A percentile compares a stretch with the other conserved stretches of the same genome.
Evolutionary conservation across 2,329 filamentous ascomycete species (phyloP).

Genomic region (Sporothrix luriei): DNA sequence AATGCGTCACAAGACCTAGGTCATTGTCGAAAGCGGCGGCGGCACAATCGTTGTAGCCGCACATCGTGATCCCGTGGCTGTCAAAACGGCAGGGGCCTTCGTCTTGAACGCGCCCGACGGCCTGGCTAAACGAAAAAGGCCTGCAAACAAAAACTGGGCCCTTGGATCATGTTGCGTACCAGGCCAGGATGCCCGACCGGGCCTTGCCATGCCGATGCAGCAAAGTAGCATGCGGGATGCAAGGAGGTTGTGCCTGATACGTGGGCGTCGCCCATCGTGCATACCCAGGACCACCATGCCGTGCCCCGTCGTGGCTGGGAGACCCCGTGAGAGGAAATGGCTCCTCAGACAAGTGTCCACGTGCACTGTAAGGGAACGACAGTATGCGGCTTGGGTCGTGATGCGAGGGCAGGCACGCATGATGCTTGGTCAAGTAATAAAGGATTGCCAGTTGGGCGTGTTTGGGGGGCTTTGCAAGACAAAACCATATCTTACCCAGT

Average conservation of each 20-base stretch:
- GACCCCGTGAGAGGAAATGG: not conserved
- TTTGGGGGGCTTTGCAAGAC: not conserved
- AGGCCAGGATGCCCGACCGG: not conserved
- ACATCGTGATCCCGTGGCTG: not conserved
- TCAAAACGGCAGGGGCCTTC: not conserved
- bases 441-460: not conserved
- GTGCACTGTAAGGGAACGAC: not conserved
- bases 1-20: constrained; percentile 19
- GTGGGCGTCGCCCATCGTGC: not conserved
- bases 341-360: constrained; percentile 7
- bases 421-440: not conserved
- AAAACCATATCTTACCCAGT: too few species aligned
- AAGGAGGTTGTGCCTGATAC: constrained; percentile 14
- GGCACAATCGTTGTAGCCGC: not conserved
- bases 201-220: constrained; percentile 19
- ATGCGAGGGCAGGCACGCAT: not conserved
- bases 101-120: not conserved
- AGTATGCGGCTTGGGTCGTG: not conserved
- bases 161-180: not conserved
- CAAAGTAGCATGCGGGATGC: constrained; percentile 6
- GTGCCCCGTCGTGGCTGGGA: not conserved
- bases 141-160: not conserved
- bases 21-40: constrained; percentile 3
- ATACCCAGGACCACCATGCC: not conserved
- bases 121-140: not conserved